Evolutionary conservation across 805 yeast species (phyloP).

Genomic region (Suhomyces prunicola): DNA sequence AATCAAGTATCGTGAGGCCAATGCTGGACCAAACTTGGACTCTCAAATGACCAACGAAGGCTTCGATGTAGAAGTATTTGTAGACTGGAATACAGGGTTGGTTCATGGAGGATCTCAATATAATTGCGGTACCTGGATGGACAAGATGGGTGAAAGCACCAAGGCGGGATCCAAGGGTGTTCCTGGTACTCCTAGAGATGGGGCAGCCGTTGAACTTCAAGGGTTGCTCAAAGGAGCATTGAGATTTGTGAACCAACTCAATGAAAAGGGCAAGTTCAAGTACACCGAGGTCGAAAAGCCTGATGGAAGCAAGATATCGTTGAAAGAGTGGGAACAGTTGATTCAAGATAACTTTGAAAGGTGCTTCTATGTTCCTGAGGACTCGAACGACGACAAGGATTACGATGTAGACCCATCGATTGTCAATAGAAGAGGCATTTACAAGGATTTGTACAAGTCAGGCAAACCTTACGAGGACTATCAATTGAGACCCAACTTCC

Average conservation of each 20-base stretch:
- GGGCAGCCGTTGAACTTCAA: constrained; percentile 90
- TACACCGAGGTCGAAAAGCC: constrained; percentile 54
- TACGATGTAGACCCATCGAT: constrained; percentile 61
- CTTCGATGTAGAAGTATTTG: constrained; percentile 73
- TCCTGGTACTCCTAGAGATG: constrained; percentile 98
- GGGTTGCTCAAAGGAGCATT: constrained; percentile 83
- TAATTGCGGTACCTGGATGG: constrained; percentile 99
- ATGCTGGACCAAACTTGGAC: constrained; percentile 86
- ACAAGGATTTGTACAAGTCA: constrained; percentile 78
- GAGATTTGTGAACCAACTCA: constrained; percentile 69
- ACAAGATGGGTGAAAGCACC: constrained; percentile 95
- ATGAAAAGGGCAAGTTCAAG: constrained; percentile 52
- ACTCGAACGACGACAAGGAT: constrained; percentile 55
- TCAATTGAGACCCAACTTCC: constrained; percentile 87
- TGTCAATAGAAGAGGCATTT: constrained; percentile 88
- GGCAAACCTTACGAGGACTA: constrained; percentile 93
- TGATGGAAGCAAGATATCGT: constrained; percentile 54
- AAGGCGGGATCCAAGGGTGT: constrained; percentile 82
- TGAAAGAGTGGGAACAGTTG: constrained; percentile 70
- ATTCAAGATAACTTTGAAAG: constrained; percentile 73
- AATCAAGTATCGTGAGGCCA: constrained; percentile 85
- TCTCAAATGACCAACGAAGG: constrained; percentile 93
- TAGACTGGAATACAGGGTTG: constrained; percentile 89
- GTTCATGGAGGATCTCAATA: constrained; percentile 87
- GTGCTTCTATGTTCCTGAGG: constrained; percentile 70